phyloP scores from a whole-genome alignment of 495 filamentous ascomycete species.

The Bathelium albidoporum region DNA sequence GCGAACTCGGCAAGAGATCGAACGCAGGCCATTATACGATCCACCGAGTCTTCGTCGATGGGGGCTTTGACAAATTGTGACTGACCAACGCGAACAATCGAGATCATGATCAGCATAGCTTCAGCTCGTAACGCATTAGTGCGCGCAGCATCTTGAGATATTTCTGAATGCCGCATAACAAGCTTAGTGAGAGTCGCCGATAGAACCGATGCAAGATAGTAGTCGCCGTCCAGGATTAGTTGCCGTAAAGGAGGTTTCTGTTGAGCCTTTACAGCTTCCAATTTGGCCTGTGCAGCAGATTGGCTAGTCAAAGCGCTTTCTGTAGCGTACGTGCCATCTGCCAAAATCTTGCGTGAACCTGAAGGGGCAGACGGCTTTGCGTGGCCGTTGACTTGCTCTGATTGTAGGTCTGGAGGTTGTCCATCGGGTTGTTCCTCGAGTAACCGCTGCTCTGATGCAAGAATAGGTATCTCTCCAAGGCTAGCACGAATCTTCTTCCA shows the following conservation, averaged over 20 bases:
- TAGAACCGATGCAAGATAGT: slow-evolving; percentile 90
- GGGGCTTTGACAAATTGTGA: slow-evolving; percentile 94
- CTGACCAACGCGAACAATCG: slow-evolving; percentile 93
- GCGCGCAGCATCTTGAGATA: slow-evolving; percentile 73
- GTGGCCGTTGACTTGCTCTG: slow-evolving; percentile 75
- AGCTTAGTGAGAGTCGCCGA: slow-evolving; percentile 93
- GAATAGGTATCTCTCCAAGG: slow-evolving; percentile 92
- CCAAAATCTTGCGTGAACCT: slow-evolving; percentile 82
- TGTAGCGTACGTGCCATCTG: slow-evolving; percentile 94
- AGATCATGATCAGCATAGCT: slow-evolving; percentile 99
- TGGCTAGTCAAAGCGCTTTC: slow-evolving; percentile 92
- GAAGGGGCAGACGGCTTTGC: slow-evolving; percentile 66
- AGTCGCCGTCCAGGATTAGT: slow-evolving; percentile 93
- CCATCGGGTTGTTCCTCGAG: slow-evolving; percentile 69
- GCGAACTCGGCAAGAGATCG: slow-evolving; percentile 86
- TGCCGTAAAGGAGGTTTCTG: slow-evolving; percentile 94
- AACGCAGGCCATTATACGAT: slow-evolving; percentile 94
- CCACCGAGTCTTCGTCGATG: slow-evolving; percentile 95
- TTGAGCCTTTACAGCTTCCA: slow-evolving; percentile 93
- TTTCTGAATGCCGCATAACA: slow-evolving; percentile 95
- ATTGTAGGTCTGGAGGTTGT: slow-evolving; percentile 48
- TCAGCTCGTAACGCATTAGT: slow-evolving; percentile 93
- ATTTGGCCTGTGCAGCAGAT: slow-evolving; percentile 75
- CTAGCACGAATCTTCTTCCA: slow-evolving; percentile 95
- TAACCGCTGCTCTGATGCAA: slow-evolving; percentile 88